Evolutionary conservation across 1,139 yeast genomes (phyloP).

Genomic region (Chernovozyma aurita): DNA sequence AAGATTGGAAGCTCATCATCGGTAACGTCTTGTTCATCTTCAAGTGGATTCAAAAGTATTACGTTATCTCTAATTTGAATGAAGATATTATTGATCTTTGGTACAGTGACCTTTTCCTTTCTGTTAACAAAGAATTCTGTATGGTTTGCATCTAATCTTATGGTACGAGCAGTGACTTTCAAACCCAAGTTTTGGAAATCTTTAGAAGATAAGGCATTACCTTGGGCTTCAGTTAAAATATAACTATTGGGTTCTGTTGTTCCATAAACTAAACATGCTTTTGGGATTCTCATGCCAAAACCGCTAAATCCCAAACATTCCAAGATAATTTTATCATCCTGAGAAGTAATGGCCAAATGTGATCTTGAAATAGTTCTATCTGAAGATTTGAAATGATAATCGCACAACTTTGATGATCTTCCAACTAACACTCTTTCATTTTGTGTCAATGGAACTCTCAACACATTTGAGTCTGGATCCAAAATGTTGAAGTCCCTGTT

Average conservation of each 20-base stretch:
- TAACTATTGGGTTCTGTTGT: slow-evolving; percentile 26
- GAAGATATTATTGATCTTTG: slow-evolving; percentile 51
- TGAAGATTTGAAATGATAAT: slow-evolving; percentile 48
- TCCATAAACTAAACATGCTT: slow-evolving; percentile 32
- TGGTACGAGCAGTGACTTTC: slow-evolving; percentile 26
- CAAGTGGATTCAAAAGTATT: slow-evolving; percentile 48
- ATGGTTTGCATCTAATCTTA: slow-evolving; percentile 37
- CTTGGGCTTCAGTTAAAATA: slow-evolving; percentile 27
- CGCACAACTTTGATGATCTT: slow-evolving; percentile 61
- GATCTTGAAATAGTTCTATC: slow-evolving; percentile 65
- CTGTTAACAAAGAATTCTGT: slow-evolving; percentile 57
- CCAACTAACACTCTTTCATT: slow-evolving; percentile 43
- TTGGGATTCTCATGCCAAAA: slow-evolving; percentile 56
- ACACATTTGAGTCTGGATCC: slow-evolving; percentile 34
- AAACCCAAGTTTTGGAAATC: slow-evolving; percentile 12
- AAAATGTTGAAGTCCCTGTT: slow-evolving; percentile 36
- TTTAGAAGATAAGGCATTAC: slow-evolving; percentile 16
- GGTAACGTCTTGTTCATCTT: slow-evolving; percentile 39
- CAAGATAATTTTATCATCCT: slow-evolving; percentile 28
- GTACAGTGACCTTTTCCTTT: slow-evolving; percentile 52
- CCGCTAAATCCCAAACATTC: slow-evolving; percentile 74
- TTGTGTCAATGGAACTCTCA: slow-evolving; percentile 31
- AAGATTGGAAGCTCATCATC: slow-evolving; percentile 35
- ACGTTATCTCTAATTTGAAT: slow-evolving; percentile 62
- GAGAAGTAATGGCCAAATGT: slow-evolving; percentile 42